Evolutionary conservation across 495 filamentous ascomycete species (phyloP), one percentile per base, ranked within the genome.

Genomic region (Xylaria acuta): DNA sequence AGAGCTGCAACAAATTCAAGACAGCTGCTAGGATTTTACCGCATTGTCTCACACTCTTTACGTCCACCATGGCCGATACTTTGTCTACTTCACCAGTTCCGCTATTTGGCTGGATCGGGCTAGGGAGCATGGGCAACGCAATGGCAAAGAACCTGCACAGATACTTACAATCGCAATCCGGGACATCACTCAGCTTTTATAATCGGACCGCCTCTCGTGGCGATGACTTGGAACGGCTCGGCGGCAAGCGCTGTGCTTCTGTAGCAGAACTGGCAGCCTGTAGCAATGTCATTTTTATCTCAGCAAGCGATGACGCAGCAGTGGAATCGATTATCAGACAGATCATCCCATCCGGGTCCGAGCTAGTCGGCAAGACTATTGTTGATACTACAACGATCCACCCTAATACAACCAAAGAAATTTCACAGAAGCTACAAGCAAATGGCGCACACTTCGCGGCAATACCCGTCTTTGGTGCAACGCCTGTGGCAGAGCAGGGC

Each of bases 81-180:
- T 22, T 30, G 41, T 25, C 67, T 85, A 83, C 63, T 85, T 81
- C 11, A 76, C 78, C 78, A 82, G 78, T 69, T 5, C 40, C 67
- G 51, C 72, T 43, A 16, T 34, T 81, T 70, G 71, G 73, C 7
- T 75, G 73, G 73, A 73, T 75, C 27, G 82, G 82, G 62, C 79
- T 83, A 27, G 82, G 82, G 20, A 82, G 79, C 7, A 83, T 83
- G 82, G 82, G 82, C n/a, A 70, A 77, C 40, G 82, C 76, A 36
- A 85, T 85, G 83, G 77, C 82, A 27, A 75, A 77, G 51, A 85
- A 84, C 65, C 74, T 85, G n/a, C 82, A 83, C 64, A 80, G 75
- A 43, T 70, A 82, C 67, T 73, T 84, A 2, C 38, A 34, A n/a
- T 58, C 49, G 16, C 75, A 74, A 30, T 34, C 36, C 22, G 27